Percentiles rank a stretch among this genome's conserved stretches.
These are phyloP conservation scores for Eucalyptus curtisii DNA, from an alignment of 345 rosid species.

Conservation along the genomic window DNA sequence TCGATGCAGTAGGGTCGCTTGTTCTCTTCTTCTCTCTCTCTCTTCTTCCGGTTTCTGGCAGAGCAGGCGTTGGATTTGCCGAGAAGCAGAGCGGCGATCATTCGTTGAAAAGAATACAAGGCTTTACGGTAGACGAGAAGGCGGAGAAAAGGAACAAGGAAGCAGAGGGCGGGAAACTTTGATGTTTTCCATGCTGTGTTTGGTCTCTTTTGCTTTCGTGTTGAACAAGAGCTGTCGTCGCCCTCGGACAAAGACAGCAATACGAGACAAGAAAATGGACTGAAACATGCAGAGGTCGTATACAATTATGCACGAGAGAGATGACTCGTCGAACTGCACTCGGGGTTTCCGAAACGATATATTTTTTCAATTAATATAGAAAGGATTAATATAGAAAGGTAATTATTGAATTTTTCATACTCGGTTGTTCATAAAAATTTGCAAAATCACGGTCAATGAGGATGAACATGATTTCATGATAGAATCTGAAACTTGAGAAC, in stretches of 20 bases:
- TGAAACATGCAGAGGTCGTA: not conserved
- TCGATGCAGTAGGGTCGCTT: not conserved
- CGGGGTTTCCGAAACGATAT: not conserved
- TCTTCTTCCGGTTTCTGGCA: not conserved
- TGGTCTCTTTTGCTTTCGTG: not conserved
- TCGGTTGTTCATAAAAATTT: not conserved
- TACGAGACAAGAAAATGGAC: constrained; percentile 16
- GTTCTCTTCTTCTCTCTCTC: not conserved
- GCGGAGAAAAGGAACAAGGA: not conserved
- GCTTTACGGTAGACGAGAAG: not conserved
- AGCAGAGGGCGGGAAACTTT: not conserved
- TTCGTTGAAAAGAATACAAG: not conserved
- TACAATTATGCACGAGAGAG: not conserved
- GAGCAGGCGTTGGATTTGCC: not conserved
- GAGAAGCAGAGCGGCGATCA: not conserved
- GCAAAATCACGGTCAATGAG: not conserved
- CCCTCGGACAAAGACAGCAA: constrained; percentile 19
- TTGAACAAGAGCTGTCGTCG: not conserved
- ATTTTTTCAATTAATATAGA: not conserved
- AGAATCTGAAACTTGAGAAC: too few relatives aligned
- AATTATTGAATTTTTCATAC: not conserved
- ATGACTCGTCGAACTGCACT: not conserved
- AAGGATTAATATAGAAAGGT: not conserved
- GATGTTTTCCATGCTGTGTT: not conserved
- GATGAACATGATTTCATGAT: too few relatives aligned